These are phyloP conservation scores for Linnemannia elongata DNA, from an alignment of 192 early-diverging fungal species.

Conservation along the genomic window DNA sequence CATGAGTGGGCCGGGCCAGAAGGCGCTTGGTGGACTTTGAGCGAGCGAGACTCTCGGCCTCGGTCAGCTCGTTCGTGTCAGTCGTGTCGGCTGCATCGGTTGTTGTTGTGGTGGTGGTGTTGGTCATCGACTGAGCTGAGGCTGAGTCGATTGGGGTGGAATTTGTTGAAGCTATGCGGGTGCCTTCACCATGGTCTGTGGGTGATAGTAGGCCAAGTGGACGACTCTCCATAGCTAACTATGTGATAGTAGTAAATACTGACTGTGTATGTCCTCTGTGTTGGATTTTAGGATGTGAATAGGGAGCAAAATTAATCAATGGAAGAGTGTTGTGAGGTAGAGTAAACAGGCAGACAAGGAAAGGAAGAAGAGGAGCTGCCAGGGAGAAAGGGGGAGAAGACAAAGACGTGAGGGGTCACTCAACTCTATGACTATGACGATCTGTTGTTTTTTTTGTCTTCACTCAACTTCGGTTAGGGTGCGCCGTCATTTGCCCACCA, in stretches of 20 bases:
- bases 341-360: background rate
- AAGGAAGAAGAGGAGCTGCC: background rate
- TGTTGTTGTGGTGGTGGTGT: background rate
- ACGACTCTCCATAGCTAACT: background rate
- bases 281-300: background rate
- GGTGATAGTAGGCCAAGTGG: background rate
- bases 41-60: background rate
- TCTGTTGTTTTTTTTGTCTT: background rate
- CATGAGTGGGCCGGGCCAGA: background rate
- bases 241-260: background rate
- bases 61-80: background rate
- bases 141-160: background rate
- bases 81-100: background rate
- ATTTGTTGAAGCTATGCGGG: background rate
- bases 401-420: background rate
- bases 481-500: background rate
- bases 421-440: background rate
- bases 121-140: background rate
- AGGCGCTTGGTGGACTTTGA: slow-evolving; percentile 26
- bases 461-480: background rate
- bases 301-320: background rate
- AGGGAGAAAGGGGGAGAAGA: background rate
- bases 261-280: background rate
- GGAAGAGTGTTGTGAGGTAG: background rate
- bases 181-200: background rate